These are phyloP conservation scores for Terfezia claveryi DNA, from an alignment of 495 filamentous ascomycete genomes.

Conservation along the genomic window DNA sequence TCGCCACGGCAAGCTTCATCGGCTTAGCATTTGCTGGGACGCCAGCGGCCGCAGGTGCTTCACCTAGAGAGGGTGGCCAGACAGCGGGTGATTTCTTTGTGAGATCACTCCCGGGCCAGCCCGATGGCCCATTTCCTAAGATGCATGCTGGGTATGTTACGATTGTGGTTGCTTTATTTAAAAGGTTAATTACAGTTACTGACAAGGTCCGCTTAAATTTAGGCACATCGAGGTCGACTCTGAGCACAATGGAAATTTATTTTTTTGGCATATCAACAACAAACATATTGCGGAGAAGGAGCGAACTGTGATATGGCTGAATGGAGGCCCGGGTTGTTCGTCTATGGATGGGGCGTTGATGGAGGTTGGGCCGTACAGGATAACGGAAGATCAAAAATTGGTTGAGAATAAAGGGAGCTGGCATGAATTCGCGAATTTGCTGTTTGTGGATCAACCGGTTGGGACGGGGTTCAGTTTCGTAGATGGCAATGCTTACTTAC, in stretches of 20 bases:
- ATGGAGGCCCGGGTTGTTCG: constrained; percentile 89
- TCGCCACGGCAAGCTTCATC: not conserved
- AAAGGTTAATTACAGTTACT: not conserved
- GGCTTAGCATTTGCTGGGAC: not conserved
- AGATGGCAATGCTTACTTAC: constrained; percentile 61
- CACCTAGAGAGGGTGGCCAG: constrained; percentile 2
- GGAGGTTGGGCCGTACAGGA: constrained; percentile 85
- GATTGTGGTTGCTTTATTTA: not conserved
- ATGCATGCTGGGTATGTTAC: constrained; percentile 86
- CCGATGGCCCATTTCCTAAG: constrained; percentile 58
- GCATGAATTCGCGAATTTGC: constrained; percentile 89
- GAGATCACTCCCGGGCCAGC: constrained; percentile 60
- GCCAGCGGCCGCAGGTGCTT: too few relatives aligned
- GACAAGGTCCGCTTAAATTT: not conserved
- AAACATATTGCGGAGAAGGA: constrained; percentile 81
- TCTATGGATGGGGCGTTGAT: constrained; percentile 94
- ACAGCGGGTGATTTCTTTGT: constrained; percentile 79
- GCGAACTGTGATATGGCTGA: constrained; percentile 89
- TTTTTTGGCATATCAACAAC: constrained; percentile 97
- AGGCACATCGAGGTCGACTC: constrained; percentile 81
- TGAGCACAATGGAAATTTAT: constrained; percentile 70
- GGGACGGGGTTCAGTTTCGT: constrained; percentile 94
- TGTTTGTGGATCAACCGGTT: constrained; percentile 93
- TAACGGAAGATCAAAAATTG: constrained; percentile 54
- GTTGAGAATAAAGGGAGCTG: constrained; percentile 75